phyloP scores from a whole-genome alignment of 1,284 basidiomycete genomes.

The Trichosporon asahii region DNA sequence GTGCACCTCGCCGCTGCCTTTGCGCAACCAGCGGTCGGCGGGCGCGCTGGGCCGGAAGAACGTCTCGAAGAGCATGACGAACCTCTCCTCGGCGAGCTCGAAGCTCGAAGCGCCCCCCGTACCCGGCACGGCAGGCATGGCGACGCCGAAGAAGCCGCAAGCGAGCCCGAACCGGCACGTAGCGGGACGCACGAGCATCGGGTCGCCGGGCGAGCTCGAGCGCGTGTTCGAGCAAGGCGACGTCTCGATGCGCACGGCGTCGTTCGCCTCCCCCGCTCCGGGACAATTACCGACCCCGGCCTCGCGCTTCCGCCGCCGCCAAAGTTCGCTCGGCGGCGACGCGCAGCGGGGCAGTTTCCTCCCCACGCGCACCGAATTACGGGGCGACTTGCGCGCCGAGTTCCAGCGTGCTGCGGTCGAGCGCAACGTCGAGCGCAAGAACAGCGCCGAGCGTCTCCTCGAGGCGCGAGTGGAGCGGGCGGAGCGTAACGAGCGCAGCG shows the following conservation, averaged over 20 bases:
- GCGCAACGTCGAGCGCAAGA: not conserved
- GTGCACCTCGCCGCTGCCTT: conserved; percentile 16
- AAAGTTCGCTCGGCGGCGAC: not conserved
- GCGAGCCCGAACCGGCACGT: conserved; percentile 15
- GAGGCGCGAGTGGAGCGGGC: not conserved
- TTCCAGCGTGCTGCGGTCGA: not conserved
- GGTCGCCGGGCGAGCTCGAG: conserved; percentile 41
- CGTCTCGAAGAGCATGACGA: conserved; percentile 30
- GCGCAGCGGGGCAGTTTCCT: not conserved
- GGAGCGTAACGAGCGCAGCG: not conserved
- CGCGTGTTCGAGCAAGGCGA: conserved; percentile 36
- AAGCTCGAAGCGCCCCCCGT: conserved; percentile 21
- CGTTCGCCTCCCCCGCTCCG: conserved; percentile 30
- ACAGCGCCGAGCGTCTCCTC: not conserved
- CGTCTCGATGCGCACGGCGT: conserved; percentile 42
- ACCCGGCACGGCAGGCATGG: not conserved
- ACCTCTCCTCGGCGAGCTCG: conserved; percentile 34
- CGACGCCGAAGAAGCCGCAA: conserved; percentile 12
- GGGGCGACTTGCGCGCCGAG: not conserved
- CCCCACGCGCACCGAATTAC: not conserved
- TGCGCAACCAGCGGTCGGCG: conserved; percentile 3
- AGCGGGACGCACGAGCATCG: conserved; percentile 36
- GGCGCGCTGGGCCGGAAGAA: conserved; percentile 33
- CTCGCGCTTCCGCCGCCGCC: not conserved
- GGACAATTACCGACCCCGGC: conserved; percentile 23